Conservation (phyloP, 1,284 basidiomycete genomes). For the Porodaedalea pini region DNA sequence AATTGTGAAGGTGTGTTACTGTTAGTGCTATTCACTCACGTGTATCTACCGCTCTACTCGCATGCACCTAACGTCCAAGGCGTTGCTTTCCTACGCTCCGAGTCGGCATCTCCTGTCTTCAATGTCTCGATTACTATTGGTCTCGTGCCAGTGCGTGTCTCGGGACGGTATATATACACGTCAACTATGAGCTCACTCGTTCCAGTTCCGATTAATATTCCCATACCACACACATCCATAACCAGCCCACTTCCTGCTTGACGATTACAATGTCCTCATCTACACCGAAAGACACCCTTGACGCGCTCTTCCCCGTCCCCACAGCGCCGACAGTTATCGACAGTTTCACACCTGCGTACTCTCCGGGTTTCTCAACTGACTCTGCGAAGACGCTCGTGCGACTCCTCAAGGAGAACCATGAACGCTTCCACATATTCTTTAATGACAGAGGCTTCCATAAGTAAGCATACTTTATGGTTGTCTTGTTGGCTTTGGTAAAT, state of each 20-base stretch:
- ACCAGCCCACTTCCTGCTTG: not conserved
- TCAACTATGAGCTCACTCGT: not conserved
- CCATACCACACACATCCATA: not conserved
- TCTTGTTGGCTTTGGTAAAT: not conserved
- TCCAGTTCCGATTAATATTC: not conserved
- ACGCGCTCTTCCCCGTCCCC: constrained; percentile 39
- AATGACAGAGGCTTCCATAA: constrained; percentile 60
- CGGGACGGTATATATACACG: not conserved
- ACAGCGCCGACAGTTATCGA: constrained; percentile 27
- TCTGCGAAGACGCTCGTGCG: constrained; percentile 43
- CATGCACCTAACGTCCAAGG: not conserved
- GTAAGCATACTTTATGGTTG: constrained; percentile 27
- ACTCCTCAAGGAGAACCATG: constrained; percentile 53
- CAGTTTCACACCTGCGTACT: constrained; percentile 26
- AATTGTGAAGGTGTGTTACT: too few relatives aligned
- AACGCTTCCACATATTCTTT: constrained; percentile 58
- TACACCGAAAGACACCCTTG: constrained; percentile 22
- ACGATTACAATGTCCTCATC: constrained; percentile 4
- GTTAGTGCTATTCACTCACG: not conserved
- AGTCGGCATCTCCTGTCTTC: not conserved
- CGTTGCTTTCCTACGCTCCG: not conserved
- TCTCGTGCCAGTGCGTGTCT: too few relatives aligned
- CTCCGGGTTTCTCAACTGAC: constrained; percentile 44
- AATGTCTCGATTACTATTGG: not conserved
- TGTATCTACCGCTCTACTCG: not conserved